Conservation (phyloP, 1,284 basidiomycete genomes). For the Dichomitus squalens region DNA sequence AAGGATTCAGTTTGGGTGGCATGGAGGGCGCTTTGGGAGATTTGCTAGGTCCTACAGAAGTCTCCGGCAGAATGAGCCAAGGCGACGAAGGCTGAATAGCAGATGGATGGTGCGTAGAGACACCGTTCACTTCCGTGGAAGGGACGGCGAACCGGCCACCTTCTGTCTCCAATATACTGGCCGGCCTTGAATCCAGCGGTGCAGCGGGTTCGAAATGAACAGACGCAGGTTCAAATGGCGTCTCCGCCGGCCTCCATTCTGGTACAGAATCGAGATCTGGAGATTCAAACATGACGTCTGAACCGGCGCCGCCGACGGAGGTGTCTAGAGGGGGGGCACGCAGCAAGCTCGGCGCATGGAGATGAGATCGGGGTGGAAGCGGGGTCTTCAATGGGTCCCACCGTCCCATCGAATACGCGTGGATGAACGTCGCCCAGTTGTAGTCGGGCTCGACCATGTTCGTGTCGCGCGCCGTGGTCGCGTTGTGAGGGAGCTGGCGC, state of each 20-base stretch:
- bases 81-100: background rate
- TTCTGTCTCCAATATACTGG: background rate
- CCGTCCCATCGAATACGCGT: constrained; percentile 73
- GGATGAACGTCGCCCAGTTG: constrained; percentile 79
- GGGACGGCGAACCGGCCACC: background rate
- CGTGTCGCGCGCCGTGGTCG: constrained; percentile 23
- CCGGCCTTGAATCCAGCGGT: background rate
- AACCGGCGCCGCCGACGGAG: constrained; percentile 9
- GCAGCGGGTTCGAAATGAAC: background rate
- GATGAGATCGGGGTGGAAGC: constrained; percentile 53
- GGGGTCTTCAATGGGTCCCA: constrained; percentile 84
- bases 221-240: constrained; percentile 13
- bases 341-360: constrained; percentile 27
- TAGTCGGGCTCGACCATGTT: constrained; percentile 41
- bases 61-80: background rate
- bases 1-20: constrained; percentile 29
- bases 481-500: constrained; percentile 18
- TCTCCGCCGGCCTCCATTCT: constrained; percentile 21
- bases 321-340: constrained; percentile 14
- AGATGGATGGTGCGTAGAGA: background rate
- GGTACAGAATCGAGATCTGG: constrained; percentile 20
- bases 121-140: background rate
- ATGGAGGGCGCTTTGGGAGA: constrained; percentile 23
- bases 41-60: constrained; percentile 4
- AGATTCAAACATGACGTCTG: constrained; percentile 26